These are phyloP conservation scores for Gossypium stocksii DNA, from an alignment of 345 rosid genomes.

Conservation along the genomic window DNA sequence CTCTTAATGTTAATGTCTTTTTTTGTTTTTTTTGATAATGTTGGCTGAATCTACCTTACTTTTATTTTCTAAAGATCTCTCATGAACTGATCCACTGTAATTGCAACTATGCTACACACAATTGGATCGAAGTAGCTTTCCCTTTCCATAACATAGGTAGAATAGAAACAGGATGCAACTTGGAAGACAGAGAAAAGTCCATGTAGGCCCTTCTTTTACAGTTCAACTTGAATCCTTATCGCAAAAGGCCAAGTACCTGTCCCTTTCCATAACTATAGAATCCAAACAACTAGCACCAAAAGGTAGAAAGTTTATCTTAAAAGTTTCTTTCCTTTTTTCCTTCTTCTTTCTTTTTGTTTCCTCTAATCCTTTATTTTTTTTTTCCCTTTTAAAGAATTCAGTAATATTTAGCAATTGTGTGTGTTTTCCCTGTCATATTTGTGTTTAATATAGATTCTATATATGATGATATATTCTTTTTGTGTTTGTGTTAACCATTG, in stretches of 20 bases:
- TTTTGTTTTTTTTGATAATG: not conserved
- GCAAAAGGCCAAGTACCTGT: conserved; percentile 20
- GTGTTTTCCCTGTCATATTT: too few relatives aligned
- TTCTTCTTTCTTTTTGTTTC: not conserved
- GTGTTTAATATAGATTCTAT: too few relatives aligned
- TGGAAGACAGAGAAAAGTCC: conserved; percentile 2
- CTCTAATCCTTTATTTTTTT: not conserved
- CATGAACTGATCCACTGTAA: not conserved
- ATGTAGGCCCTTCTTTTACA: conserved; percentile 20
- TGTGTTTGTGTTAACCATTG: too few relatives aligned
- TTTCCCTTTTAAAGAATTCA: not conserved
- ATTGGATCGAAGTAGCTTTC: too few relatives aligned
- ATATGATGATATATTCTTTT: too few relatives aligned
- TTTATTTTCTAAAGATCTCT: not conserved
- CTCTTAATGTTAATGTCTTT: not conserved
- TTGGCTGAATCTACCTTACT: not conserved
- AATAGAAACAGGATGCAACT: not conserved
- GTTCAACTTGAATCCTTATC: conserved; percentile 26
- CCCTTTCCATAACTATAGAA: conserved; percentile 17
- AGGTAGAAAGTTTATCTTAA: conserved; percentile 19
- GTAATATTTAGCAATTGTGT: too few relatives aligned
- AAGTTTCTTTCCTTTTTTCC: not conserved
- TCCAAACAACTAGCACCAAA: conserved; percentile 18
- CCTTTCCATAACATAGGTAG: not conserved
- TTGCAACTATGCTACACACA: not conserved